phyloP scores from a whole-genome alignment of 1,284 basidiomycete genomes.

The Puccinia coronata region DNA sequence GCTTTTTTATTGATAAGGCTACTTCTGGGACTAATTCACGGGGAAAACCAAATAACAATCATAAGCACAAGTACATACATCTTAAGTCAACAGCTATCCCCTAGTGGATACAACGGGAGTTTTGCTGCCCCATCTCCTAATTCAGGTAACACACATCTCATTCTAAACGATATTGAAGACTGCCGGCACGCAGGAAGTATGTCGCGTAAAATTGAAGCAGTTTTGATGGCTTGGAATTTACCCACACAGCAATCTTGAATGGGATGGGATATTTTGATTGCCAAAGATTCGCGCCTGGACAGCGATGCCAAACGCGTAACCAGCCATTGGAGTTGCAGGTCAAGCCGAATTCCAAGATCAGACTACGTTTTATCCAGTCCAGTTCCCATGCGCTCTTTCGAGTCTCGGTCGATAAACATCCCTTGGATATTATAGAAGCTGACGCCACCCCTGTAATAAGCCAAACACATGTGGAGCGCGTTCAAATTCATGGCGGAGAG shows the following conservation, averaged over 20 bases:
- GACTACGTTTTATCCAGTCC: constrained; percentile 65
- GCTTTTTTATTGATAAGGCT: neutral
- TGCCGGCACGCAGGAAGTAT: neutral
- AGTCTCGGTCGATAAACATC: constrained; percentile 54
- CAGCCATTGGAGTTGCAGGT: constrained; percentile 22
- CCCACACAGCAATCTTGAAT: constrained; percentile 29
- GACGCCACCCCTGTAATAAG: constrained; percentile 29
- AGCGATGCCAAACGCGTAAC: neutral
- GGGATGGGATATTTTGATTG: constrained; percentile 40
- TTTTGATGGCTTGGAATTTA: neutral
- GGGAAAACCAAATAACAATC: neutral
- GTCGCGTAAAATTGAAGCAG: neutral
- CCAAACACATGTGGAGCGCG: constrained; percentile 50
- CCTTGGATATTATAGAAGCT: constrained; percentile 50
- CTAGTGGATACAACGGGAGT: constrained; percentile 54
- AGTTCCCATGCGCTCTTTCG: constrained; percentile 58
- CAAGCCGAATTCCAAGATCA: constrained; percentile 50
- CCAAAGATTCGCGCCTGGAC: constrained; percentile 1
- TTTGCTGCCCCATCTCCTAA: constrained; percentile 59
- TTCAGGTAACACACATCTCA: constrained; percentile 57
- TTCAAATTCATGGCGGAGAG: constrained; percentile 55
- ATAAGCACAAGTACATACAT: constrained; percentile 21
- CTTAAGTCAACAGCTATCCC: constrained; percentile 43
- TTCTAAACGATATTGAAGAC: neutral
- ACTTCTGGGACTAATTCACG: neutral